Evolutionary conservation across 2,329 filamentous ascomycete genomes (phyloP).

Genomic region (Claviceps sp.): DNA sequence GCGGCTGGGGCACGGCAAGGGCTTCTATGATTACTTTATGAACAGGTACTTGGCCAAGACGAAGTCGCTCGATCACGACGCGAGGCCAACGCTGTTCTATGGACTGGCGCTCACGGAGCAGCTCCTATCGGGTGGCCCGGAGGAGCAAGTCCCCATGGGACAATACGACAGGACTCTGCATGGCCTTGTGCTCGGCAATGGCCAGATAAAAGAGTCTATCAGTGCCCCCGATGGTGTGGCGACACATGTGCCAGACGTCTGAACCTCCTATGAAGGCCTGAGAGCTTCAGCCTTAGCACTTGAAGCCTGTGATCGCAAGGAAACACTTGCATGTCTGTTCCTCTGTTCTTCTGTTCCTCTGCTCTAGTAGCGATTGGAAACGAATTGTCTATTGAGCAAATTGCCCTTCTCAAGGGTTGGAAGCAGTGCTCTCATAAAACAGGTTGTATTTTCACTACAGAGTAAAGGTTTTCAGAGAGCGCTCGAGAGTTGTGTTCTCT

Average conservation of each 20-base stretch:
- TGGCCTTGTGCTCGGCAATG: constrained; percentile 61
- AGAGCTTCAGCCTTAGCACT: neutral
- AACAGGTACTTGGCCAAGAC: constrained; percentile 49
- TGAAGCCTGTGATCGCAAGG: neutral
- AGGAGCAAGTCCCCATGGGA: constrained; percentile 57
- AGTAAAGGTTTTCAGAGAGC: too few species aligned
- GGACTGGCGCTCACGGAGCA: constrained; percentile 82
- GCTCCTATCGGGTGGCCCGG: constrained; percentile 46
- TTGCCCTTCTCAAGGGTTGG: too few species aligned
- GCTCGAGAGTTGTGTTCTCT: too few species aligned
- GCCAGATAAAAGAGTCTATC: constrained; percentile 32
- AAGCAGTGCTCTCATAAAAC: too few species aligned
- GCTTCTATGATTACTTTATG: constrained; percentile 93
- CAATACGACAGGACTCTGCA: constrained; percentile 69
- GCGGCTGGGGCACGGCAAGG: constrained; percentile 84
- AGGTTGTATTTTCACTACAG: too few species aligned
- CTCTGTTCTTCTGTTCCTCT: neutral
- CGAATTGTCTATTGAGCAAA: too few species aligned
- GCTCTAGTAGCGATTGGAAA: too few species aligned
- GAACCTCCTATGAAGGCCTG: neutral
- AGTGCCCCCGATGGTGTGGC: neutral
- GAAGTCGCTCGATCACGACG: constrained; percentile 19
- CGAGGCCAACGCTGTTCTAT: constrained; percentile 39
- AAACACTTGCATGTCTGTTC: neutral
- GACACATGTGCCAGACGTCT: neutral